These are phyloP conservation scores for Vanilla planifolia DNA, from an alignment of 106 monocot species.

Conservation along the genomic window DNA sequence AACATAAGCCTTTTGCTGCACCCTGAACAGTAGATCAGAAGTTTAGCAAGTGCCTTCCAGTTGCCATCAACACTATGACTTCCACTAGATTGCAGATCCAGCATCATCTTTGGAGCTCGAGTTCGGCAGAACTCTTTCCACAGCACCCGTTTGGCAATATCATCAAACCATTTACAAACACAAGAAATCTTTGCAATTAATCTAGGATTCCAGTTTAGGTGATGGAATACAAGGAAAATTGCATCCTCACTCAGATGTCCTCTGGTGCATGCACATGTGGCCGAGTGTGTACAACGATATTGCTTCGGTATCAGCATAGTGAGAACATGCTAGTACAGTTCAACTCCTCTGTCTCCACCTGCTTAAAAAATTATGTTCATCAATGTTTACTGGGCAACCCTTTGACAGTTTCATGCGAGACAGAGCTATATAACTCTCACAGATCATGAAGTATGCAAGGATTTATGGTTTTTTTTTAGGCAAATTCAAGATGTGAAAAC, in stretches of 20 bases:
- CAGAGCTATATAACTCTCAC: background rate
- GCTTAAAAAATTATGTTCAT: background rate
- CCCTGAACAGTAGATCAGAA: constrained; percentile 79
- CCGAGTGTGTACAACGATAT: constrained; percentile 81
- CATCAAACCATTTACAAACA: constrained; percentile 99
- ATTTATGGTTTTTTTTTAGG: too few relatives aligned
- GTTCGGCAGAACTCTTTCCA: constrained; percentile 94
- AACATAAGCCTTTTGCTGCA: constrained; percentile 61
- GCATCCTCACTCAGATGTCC: constrained; percentile 79
- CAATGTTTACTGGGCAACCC: background rate
- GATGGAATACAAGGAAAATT: constrained; percentile 69
- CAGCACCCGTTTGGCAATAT: constrained; percentile 69
- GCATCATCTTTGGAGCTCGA: constrained; percentile 96
- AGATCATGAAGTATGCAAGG: too few relatives aligned
- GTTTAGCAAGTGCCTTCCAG: constrained; percentile 93
- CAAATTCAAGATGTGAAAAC: too few relatives aligned
- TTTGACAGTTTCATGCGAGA: background rate
- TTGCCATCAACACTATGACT: constrained; percentile 91
- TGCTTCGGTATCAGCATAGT: constrained; percentile 70
- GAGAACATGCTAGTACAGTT: background rate
- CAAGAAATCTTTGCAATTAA: constrained; percentile 76
- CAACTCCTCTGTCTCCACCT: background rate
- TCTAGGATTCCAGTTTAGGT: constrained; percentile 91
- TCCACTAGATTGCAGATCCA: constrained; percentile 75
- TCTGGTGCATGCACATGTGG: constrained; percentile 68